Conservation (phyloP, 345 rosid genomes). For the Carallia pectinifolia region DNA sequence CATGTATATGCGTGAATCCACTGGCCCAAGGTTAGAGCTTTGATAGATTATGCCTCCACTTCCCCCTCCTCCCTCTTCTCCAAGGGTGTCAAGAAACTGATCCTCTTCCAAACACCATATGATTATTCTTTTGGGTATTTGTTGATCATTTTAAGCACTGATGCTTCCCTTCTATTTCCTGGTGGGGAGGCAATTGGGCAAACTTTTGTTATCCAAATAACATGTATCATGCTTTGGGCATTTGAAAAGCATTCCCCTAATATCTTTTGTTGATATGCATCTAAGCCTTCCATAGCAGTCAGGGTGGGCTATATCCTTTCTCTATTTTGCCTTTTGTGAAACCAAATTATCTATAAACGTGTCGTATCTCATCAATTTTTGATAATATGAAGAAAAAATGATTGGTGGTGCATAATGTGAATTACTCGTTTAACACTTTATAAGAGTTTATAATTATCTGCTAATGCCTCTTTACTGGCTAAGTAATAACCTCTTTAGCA, state of each 20-base stretch:
- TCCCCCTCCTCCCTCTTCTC: not conserved
- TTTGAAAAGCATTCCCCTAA: too few species aligned
- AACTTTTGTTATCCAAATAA: too few species aligned
- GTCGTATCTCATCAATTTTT: not conserved
- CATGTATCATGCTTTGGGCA: too few species aligned
- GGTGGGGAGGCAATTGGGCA: too few species aligned
- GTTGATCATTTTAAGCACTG: too few species aligned
- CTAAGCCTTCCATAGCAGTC: not conserved
- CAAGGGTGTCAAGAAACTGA: too few species aligned
- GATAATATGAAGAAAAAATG: not conserved
- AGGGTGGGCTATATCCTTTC: not conserved
- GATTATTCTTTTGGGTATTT: too few species aligned
- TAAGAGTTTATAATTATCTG: not conserved
- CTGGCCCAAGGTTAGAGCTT: constrained; percentile 58
- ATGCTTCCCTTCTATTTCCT: too few species aligned
- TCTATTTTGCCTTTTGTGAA: not conserved
- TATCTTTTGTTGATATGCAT: too few species aligned
- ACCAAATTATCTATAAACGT: not conserved
- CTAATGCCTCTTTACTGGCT: not conserved
- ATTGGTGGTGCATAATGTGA: not conserved
- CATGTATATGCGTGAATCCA: constrained; percentile 79
- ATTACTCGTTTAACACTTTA: not conserved
- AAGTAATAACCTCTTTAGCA: not conserved
- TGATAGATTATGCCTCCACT: not conserved
- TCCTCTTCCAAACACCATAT: too few species aligned